Conservation (phyloP, 139 green algal genomes). For the Desmodesmus armatus region DNA sequence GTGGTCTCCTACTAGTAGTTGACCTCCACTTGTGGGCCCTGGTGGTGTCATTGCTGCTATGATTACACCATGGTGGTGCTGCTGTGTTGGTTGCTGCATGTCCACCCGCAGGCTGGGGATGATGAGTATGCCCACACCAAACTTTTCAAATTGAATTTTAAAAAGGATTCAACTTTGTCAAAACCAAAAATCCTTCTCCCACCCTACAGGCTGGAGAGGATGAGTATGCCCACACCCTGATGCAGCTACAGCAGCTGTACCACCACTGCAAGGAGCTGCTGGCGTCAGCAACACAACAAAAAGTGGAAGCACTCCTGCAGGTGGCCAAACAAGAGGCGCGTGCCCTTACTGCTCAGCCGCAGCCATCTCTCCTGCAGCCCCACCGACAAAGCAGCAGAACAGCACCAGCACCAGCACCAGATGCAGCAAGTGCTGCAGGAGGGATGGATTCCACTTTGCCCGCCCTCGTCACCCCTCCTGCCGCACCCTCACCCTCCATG, state of each 20-base stretch:
- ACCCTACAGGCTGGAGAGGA: neutral
- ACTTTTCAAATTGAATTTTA: neutral
- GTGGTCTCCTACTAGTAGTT: too few species aligned
- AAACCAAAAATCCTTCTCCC: neutral
- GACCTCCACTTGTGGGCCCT: neutral
- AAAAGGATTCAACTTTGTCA: neutral
- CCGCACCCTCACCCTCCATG: too few species aligned
- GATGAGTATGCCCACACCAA: neutral
- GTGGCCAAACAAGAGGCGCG: too few species aligned
- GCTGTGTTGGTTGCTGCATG: neutral
- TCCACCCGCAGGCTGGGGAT: neutral
- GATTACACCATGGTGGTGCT: neutral
- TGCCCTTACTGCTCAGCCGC: too few species aligned
- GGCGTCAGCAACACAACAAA: neutral
- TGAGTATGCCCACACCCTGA: neutral
- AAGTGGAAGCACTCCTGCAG: conserved; percentile 3
- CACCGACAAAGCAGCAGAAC: too few species aligned
- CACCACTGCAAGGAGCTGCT: neutral
- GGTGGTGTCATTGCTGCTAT: neutral
- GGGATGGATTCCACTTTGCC: too few species aligned
- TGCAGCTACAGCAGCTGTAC: neutral
- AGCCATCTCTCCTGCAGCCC: too few species aligned
- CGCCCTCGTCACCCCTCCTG: too few species aligned
- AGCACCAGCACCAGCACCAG: too few species aligned
- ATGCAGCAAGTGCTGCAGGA: too few species aligned